These are phyloP conservation scores for Geoglossum cookeanum DNA, from an alignment of 2,329 filamentous ascomycete genomes.

Conservation along the genomic window DNA sequence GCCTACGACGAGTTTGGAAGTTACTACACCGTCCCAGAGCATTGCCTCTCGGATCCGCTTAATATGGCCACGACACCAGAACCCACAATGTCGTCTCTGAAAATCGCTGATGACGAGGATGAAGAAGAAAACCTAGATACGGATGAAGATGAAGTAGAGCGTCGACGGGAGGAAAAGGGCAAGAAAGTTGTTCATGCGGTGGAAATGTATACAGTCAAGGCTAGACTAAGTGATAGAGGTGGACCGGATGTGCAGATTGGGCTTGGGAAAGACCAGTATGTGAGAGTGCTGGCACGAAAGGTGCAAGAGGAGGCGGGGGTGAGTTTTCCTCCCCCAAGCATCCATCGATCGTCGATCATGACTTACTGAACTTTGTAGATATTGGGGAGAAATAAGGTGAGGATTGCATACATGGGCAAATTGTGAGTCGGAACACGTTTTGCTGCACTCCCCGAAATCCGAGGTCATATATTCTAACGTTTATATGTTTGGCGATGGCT, in stretches of 20 bases:
- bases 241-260: conserved; percentile 42
- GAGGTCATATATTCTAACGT: not conserved
- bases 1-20: conserved; percentile 53
- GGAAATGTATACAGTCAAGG: conserved; percentile 37
- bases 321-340: conserved; percentile 18
- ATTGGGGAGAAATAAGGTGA: conserved; percentile 37
- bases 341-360: not conserved
- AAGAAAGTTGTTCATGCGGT: conserved; percentile 34
- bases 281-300: conserved; percentile 41
- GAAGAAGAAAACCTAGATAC: not conserved
- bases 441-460: not conserved
- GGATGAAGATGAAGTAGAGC: conserved; percentile 15
- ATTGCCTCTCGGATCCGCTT: conserved; percentile 47
- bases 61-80: conserved; percentile 26
- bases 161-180: conserved; percentile 36
- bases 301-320: conserved; percentile 46
- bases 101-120: not conserved
- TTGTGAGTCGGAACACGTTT: conserved; percentile 20
- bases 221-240: conserved; percentile 44
- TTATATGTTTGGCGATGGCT: not conserved
- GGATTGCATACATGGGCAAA: conserved; percentile 64
- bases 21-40: conserved; percentile 48
- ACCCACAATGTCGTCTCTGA: not conserved
- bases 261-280: conserved; percentile 40
- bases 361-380: conserved; percentile 28